phyloP scores from a whole-genome alignment of 495 filamentous ascomycete genomes.

The Lasiosphaeris hirsuta region DNA sequence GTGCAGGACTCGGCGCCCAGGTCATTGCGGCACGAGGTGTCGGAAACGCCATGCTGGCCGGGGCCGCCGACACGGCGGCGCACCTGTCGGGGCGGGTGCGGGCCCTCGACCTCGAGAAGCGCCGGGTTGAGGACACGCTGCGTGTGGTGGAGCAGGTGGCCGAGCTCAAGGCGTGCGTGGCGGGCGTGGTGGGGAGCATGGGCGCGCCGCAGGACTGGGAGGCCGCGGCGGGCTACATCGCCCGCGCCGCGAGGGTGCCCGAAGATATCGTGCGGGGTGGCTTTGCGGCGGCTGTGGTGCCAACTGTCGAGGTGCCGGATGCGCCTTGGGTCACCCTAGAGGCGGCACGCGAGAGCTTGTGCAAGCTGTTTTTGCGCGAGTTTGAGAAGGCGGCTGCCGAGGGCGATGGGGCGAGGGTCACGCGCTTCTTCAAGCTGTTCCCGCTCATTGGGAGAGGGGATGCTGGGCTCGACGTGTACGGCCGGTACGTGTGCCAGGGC shows the following conservation, averaged over 20 bases:
- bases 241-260: conserved; percentile 77
- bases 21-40: conserved; percentile 79
- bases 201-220: conserved; percentile 98
- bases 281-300: conserved; percentile 92
- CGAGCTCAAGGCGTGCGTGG: conserved; percentile 91
- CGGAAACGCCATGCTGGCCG: conserved; percentile 82
- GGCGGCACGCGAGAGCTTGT: conserved; percentile 79
- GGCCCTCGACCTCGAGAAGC: conserved; percentile 82
- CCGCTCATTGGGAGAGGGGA: conserved; percentile 89
- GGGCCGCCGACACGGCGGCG: conserved; percentile 78
- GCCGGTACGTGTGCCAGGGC: conserved; percentile 89
- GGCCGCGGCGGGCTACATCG: conserved; percentile 84
- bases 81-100: conserved; percentile 83
- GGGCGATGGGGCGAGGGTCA: conserved; percentile 80
- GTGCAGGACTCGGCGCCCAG: conserved; percentile 83
- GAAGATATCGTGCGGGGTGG: conserved; percentile 70
- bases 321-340: conserved; percentile 83
- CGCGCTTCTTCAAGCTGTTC: conserved; percentile 96
- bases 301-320: conserved; percentile 92
- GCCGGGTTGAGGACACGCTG: conserved; percentile 81
- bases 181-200: conserved; percentile 95
- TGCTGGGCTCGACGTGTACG: conserved; percentile 89
- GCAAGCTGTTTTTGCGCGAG: conserved; percentile 84
- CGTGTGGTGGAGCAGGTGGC: conserved; percentile 93
- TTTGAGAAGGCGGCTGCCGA: conserved; percentile 90